A percentile compares a stretch with the other conserved stretches of the same genome.
Evolutionary conservation across 164 flowering plant genomes (phyloP).

Genomic region (Taxillus chinensis): DNA sequence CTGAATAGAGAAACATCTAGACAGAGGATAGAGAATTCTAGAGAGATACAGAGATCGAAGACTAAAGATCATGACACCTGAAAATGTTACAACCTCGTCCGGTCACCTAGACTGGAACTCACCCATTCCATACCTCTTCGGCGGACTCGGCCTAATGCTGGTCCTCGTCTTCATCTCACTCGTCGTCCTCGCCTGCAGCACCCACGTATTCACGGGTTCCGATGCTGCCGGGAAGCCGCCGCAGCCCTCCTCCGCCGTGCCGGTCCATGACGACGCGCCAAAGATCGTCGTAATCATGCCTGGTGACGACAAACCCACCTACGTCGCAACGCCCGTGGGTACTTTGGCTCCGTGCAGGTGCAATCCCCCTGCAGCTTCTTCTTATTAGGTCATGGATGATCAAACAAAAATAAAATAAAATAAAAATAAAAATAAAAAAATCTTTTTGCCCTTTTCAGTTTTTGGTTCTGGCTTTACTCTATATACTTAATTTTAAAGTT

Average conservation of each 20-base stretch:
- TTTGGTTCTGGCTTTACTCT: no score
- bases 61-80: no score
- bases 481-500: no score
- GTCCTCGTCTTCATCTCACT: slow-evolving; percentile 32
- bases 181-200: slow-evolving; percentile 35
- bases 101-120: slow-evolving; percentile 22
- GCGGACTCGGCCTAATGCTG: slow-evolving; percentile 30
- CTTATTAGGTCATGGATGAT: no score
- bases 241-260: neutral
- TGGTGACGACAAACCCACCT: slow-evolving; percentile 37
- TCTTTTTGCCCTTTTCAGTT: no score
- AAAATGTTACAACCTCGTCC: slow-evolving; percentile 1
- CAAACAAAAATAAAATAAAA: no score
- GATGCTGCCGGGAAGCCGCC: slow-evolving; percentile 7
- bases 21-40: no score
- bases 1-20: no score
- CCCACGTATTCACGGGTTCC: slow-evolving; percentile 8
- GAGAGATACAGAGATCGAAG: neutral
- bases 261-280: slow-evolving; percentile 16
- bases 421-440: no score
- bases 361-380: slow-evolving; percentile 4
- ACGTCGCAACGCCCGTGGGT: slow-evolving; percentile 31
- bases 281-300: slow-evolving; percentile 53
- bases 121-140: slow-evolving; percentile 39
- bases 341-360: no score